Conservation (phyloP, 1,284 basidiomycete species). For the Boletus semigastroideus region DNA sequence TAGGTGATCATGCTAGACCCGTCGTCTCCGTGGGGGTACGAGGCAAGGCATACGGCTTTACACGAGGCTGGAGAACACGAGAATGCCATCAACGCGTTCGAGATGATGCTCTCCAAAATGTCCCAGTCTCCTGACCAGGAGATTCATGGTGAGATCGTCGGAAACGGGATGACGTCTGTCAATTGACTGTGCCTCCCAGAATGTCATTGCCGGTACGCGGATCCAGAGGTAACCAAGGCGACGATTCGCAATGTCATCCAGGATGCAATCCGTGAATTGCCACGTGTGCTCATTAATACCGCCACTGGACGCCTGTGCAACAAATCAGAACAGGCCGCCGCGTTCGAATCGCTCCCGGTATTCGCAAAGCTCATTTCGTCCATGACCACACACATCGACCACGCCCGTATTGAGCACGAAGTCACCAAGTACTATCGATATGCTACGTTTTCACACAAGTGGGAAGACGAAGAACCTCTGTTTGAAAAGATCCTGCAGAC, state of each 20-base stretch:
- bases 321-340: not conserved
- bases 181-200: not conserved
- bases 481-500: not conserved
- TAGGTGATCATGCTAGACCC: not conserved
- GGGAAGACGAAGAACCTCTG: not conserved
- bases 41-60: not conserved
- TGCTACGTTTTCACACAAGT: slow-evolving; percentile 5
- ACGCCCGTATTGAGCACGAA: not conserved
- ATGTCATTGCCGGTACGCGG: not conserved
- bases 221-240: not conserved
- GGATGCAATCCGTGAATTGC: not conserved
- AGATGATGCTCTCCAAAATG: not conserved
- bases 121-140: not conserved
- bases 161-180: fast-evolving
- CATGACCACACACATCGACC: not conserved
- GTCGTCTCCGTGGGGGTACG: not conserved
- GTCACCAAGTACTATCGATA: slow-evolving; percentile 2
- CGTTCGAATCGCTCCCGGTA: not conserved
- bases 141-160: not conserved
- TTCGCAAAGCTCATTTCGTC: slow-evolving; percentile 1
- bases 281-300: slow-evolving; percentile 8
- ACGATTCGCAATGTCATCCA: not conserved
- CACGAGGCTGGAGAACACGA: not conserved
- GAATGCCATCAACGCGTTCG: not conserved
- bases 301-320: slow-evolving; percentile 5